phyloP scores from a whole-genome alignment of 306 rosid genomes.

The Malus sylvestris region DNA sequence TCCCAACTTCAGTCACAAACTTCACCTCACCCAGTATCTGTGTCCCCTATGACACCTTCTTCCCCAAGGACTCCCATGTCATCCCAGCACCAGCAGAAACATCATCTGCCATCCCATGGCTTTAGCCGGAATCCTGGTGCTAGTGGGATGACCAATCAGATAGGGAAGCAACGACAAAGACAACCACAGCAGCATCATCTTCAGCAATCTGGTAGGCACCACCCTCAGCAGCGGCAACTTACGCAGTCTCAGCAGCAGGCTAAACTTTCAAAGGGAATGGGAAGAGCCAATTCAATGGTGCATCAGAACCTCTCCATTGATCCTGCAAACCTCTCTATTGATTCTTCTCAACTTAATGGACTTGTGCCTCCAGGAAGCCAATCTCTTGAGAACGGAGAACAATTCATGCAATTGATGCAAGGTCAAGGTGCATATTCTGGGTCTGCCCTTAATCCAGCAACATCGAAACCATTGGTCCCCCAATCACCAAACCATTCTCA shows the following conservation, averaged over 20 bases:
- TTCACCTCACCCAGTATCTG: slow-evolving; percentile 57
- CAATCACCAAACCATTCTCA: slow-evolving; percentile 66
- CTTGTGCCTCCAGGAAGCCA: slow-evolving; percentile 69
- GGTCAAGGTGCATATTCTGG: slow-evolving; percentile 68
- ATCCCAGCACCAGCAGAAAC: slow-evolving; percentile 87
- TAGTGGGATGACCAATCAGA: slow-evolving; percentile 56
- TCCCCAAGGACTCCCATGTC: slow-evolving; percentile 62
- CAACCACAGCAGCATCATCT: slow-evolving; percentile 66
- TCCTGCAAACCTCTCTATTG: slow-evolving; percentile 47
- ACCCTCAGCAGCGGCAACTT: slow-evolving; percentile 76
- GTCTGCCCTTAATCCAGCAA: slow-evolving; percentile 52
- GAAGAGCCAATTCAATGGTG: slow-evolving; percentile 59
- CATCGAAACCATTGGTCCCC: slow-evolving; percentile 56
- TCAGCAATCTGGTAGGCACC: slow-evolving; percentile 83
- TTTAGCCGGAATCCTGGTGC: slow-evolving; percentile 64
- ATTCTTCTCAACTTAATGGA: slow-evolving; percentile 74
- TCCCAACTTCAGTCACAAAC: slow-evolving; percentile 63
- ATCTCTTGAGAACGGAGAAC: slow-evolving; percentile 85
- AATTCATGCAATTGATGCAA: slow-evolving; percentile 61
- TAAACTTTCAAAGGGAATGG: slow-evolving; percentile 70
- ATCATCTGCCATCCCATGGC: slow-evolving; percentile 74
- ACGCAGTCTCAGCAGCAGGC: slow-evolving; percentile 73
- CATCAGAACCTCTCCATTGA: slow-evolving; percentile 66
- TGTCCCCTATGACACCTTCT: slow-evolving; percentile 53
- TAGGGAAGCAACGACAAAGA: slow-evolving; percentile 67